A percentile compares a stretch with the other conserved stretches of the same genome.
Conservation (phyloP, 257 asterid species). For the Penstemon eatonii region DNA sequence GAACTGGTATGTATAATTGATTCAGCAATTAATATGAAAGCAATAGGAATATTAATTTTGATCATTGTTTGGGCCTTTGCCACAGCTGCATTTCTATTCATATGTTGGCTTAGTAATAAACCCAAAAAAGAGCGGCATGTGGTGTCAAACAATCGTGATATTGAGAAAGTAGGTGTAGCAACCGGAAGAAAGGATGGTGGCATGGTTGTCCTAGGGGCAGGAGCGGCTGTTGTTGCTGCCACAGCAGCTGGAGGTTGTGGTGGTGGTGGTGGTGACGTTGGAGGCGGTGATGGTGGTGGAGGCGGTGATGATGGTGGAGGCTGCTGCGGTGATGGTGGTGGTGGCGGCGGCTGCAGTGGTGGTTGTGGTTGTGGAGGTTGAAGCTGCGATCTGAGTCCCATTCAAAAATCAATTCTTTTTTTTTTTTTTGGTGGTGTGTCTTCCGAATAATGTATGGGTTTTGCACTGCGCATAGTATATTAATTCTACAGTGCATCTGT, state of each 20-base stretch:
- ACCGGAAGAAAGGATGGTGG: slow-evolving; percentile 31
- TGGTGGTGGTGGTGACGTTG: slow-evolving; percentile 7
- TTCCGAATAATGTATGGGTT: too few species aligned
- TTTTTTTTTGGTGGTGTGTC: too few species aligned
- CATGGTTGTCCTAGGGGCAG: slow-evolving; percentile 40
- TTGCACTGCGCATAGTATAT: too few species aligned
- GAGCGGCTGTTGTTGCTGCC: slow-evolving; percentile 42
- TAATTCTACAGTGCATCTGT: too few species aligned
- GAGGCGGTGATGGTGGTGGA: not conserved
- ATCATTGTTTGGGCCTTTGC: too few species aligned
- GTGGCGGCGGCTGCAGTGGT: not conserved
- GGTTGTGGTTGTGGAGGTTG: slow-evolving; percentile 25
- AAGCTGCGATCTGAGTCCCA: not conserved
- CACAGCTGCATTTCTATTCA: too few species aligned
- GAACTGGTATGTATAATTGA: too few species aligned
- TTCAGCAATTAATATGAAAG: too few species aligned
- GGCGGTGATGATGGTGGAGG: slow-evolving; percentile 16
- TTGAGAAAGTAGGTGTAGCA: slow-evolving; percentile 6
- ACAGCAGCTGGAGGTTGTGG: slow-evolving; percentile 3
- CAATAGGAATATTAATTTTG: too few species aligned
- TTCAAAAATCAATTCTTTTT: too few species aligned
- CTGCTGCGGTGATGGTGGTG: slow-evolving; percentile 20
- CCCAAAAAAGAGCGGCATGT: too few species aligned
- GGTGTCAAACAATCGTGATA: not conserved
- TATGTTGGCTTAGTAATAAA: too few species aligned